phyloP scores from a whole-genome alignment of 2,329 filamentous ascomycete species.

The Ramularia collo-cygni region DNA sequence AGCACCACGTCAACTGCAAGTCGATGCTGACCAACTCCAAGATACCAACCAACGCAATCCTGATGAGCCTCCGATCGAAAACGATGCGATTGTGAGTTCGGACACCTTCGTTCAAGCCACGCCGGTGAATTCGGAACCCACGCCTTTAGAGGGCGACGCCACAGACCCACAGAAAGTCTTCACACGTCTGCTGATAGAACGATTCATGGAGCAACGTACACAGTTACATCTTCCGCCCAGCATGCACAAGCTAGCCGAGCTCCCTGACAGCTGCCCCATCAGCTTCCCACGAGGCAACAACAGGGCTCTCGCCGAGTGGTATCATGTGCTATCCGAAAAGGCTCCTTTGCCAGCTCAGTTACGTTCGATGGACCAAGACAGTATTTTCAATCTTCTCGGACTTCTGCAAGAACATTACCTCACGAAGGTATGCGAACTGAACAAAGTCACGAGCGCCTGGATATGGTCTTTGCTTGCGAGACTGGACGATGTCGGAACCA shows the following conservation, averaged over 20 bases:
- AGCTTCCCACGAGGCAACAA: conserved; percentile 49
- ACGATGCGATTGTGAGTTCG: neutral
- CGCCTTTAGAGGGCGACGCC: conserved; percentile 22
- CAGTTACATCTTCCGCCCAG: conserved; percentile 54
- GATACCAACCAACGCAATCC: conserved; percentile 2
- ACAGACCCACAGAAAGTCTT: conserved; percentile 56
- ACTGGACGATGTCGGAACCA: conserved; percentile 60
- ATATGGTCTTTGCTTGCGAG: conserved; percentile 75
- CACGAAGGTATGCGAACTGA: conserved; percentile 51
- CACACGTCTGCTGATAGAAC: conserved; percentile 56
- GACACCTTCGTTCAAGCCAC: neutral
- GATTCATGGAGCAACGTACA: conserved; percentile 59
- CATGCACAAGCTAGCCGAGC: conserved; percentile 43
- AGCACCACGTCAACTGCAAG: conserved; percentile 10
- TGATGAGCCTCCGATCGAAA: neutral
- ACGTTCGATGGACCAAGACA: conserved; percentile 53
- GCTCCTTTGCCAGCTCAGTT: conserved; percentile 46
- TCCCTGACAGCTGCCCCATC: conserved; percentile 48
- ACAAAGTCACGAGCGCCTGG: conserved; percentile 69
- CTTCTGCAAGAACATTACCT: conserved; percentile 55
- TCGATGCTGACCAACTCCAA: conserved; percentile 21
- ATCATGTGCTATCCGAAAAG: conserved; percentile 31
- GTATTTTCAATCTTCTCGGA: conserved; percentile 59
- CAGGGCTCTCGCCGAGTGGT: conserved; percentile 52
- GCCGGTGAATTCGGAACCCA: conserved; percentile 15